These are phyloP conservation scores for Zoysia japonica DNA, from an alignment of 176 grass and related monocot genomes.

Conservation along the genomic window DNA sequence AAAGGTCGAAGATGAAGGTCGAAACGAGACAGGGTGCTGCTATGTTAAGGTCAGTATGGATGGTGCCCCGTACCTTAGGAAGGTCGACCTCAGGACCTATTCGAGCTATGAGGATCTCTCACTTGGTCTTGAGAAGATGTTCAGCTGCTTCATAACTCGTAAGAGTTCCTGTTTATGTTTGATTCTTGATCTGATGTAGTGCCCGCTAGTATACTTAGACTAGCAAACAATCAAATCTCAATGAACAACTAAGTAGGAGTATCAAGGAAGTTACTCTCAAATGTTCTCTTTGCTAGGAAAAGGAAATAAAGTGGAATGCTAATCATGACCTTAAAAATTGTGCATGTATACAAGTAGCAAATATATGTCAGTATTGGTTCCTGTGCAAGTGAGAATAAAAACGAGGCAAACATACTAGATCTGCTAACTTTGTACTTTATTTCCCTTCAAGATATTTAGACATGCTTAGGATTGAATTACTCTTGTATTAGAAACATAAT, in stretches of 20 bases:
- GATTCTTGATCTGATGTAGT: neutral
- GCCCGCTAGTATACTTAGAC: neutral
- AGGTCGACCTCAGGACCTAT: slow-evolving; percentile 80
- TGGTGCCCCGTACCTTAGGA: slow-evolving; percentile 73
- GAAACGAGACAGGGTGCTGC: slow-evolving; percentile 52
- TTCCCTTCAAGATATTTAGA: neutral
- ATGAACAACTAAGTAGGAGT: neutral
- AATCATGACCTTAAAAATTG: neutral
- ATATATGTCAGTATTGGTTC: neutral
- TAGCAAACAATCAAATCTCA: neutral
- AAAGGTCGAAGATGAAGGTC: slow-evolving; percentile 46
- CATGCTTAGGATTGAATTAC: neutral
- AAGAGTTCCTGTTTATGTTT: slow-evolving; percentile 13
- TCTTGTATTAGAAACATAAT: neutral
- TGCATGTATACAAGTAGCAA: neutral
- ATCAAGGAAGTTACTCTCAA: neutral
- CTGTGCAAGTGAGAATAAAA: neutral
- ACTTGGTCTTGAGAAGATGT: slow-evolving; percentile 71
- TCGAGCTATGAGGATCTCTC: slow-evolving; percentile 70
- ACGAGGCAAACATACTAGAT: neutral
- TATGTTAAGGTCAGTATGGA: slow-evolving; percentile 87
- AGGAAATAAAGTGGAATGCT: neutral
- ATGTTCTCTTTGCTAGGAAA: neutral
- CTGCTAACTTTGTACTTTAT: neutral
- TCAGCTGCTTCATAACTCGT: slow-evolving; percentile 77